Evolutionary conservation across 805 yeast species (phyloP).

Genomic region (Nakazawaea ishiwadae): DNA sequence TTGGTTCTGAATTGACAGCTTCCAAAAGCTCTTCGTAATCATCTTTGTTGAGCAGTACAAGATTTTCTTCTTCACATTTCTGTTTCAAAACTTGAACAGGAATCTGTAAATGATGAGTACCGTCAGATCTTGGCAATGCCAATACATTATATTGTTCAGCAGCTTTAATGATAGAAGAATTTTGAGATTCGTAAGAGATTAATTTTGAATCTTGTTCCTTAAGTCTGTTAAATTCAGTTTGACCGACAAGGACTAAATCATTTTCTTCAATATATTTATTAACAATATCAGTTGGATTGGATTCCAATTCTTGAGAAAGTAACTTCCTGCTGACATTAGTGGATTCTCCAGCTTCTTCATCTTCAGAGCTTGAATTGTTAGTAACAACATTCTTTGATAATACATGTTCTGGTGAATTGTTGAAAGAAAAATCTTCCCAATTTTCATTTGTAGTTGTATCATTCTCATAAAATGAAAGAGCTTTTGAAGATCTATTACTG

Average conservation of each 20-base stretch:
- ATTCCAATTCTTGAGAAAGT: conserved; percentile 17
- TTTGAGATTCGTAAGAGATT: conserved; percentile 4
- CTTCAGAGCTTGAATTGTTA: conserved; percentile 17
- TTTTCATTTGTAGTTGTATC: conserved; percentile 19
- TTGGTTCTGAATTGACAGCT: conserved; percentile 16
- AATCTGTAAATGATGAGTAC: conserved; percentile 10
- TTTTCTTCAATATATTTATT: conserved; percentile 7
- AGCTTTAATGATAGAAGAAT: conserved; percentile 19
- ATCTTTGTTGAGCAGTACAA: conserved; percentile 16
- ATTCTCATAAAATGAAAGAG: conserved; percentile 18
- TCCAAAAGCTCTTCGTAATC: conserved; percentile 22
- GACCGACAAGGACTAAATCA: conserved; percentile 22
- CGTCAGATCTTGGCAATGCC: conserved; percentile 23
- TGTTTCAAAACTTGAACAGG: conserved; percentile 14
- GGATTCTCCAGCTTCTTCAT: conserved; percentile 15
- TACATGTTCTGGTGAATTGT: conserved; percentile 2
- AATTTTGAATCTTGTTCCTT: background rate
- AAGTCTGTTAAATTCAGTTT: conserved; percentile 16
- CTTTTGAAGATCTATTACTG: conserved; percentile 16
- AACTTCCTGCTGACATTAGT: conserved; percentile 1
- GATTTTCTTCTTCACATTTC: conserved; percentile 15
- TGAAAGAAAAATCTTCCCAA: conserved; percentile 18
- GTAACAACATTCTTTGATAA: background rate
- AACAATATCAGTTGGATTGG: conserved; percentile 8
- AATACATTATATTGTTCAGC: conserved; percentile 21